Base-by-base conservation (phyloP, 495 filamentous ascomycete genomes). In the Neurospora hispaniola region DNA sequence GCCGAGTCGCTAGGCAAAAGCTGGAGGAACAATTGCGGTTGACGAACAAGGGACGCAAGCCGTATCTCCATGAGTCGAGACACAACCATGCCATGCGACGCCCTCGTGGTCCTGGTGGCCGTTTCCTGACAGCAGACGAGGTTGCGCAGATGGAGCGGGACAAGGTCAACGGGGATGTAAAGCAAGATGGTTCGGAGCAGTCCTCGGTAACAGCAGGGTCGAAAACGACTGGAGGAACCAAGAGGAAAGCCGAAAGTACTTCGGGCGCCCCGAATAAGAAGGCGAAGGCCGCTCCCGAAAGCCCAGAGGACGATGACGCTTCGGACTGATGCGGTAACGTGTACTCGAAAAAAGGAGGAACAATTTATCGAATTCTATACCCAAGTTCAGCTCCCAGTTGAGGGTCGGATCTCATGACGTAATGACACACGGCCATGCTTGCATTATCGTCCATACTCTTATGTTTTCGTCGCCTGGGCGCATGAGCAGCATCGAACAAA, bases 61-160 rank as follows among this genome's bases (percentile, higher is more conserved):
- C 96, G 9, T 99, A 99, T 76, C 86, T 99, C 43, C 96, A 99
- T 83, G 96, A 99, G 79, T 98, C 96, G n/a, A 87, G 96, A 76
- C 96, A 99, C 79, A 99, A 99, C 77, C 96, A 99, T 80, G 96
- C 96, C 10, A 99, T 99, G 96, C 89, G 96, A 44, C 87, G 96
- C 75, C 96, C 96, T 31, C 90, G 96, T 79, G 96, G 96, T 12
- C 96, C 96, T n/a, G 96, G 96, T 69, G 96, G 96, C 43, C 89
- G 96, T 42, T 99, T 99, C 86, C 82, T 99, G 82, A 99, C 96
- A 0, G 95, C 96, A n/a, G 96, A 99, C 54, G 96, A 99, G 79
- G 96, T 98, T 23, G 92, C 92, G 8, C 90, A 92, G 46, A 96
- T 98, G 84, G 96, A 98, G 77, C 88, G 82, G 74, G 83, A 83